Evolutionary conservation across 352 stramenopile genomes (phyloP).

Genomic region (Blastocystis sp.): DNA sequence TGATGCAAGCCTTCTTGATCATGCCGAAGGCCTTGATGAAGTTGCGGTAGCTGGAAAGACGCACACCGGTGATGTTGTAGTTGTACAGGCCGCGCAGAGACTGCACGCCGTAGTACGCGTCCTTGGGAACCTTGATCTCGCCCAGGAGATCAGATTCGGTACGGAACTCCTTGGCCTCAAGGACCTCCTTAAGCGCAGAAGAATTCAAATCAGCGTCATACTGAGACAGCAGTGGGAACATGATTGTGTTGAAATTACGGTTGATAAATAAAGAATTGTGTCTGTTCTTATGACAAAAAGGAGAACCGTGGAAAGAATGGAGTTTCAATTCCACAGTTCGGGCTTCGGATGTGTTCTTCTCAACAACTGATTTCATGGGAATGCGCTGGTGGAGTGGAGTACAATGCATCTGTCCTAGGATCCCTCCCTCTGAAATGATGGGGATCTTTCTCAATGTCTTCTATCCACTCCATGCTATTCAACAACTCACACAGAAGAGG

Average conservation of each 20-base stretch:
- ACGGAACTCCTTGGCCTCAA: constrained; percentile 44
- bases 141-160: constrained; percentile 57
- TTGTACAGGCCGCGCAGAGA: constrained; percentile 42
- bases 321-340: not conserved
- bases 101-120: constrained; percentile 60
- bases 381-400: not conserved
- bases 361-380: too few species aligned
- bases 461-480: not conserved
- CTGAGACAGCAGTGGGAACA: constrained; percentile 26
- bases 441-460: not conserved
- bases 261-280: too few species aligned
- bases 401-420: not conserved
- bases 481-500: not conserved
- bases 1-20: constrained; percentile 67
- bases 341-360: too few species aligned
- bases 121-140: constrained; percentile 50
- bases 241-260: not conserved
- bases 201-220: constrained; percentile 27
- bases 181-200: constrained; percentile 2
- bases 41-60: constrained; percentile 47
- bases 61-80: constrained; percentile 64
- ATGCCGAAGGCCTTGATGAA: constrained; percentile 64
- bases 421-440: not conserved
- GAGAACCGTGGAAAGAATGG: constrained; percentile 14
- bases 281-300: not conserved